phyloP scores from a whole-genome alignment of 768 basidiomycete species.

The Amanita exitialis region DNA sequence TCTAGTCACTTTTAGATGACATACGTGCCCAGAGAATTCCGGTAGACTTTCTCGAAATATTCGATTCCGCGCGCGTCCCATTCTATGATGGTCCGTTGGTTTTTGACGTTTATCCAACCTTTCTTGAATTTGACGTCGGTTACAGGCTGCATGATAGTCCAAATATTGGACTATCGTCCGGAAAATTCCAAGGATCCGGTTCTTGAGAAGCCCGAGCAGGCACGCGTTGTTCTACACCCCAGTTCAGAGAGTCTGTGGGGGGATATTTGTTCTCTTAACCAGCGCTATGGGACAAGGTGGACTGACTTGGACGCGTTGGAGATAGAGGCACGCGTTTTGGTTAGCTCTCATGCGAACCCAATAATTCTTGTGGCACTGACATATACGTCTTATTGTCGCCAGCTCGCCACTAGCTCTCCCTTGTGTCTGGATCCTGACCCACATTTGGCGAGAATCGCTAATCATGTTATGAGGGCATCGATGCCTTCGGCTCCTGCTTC shows the following conservation, averaged over 20 bases:
- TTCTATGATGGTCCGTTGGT: slow-evolving; percentile 69
- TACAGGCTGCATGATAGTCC: slow-evolving; percentile 78
- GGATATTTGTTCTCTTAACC: slow-evolving; percentile 64
- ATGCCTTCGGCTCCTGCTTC: slow-evolving; percentile 65
- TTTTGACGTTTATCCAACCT: not conserved
- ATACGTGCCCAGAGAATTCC: slow-evolving; percentile 78
- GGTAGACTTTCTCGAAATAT: slow-evolving; percentile 74
- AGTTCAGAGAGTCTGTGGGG: slow-evolving; percentile 72
- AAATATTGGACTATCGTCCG: slow-evolving; percentile 69
- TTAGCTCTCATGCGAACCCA: slow-evolving; percentile 22
- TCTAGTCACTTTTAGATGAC: slow-evolving; percentile 72
- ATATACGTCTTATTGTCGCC: slow-evolving; percentile 7
- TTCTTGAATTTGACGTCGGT: not conserved
- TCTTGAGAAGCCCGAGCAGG: slow-evolving; percentile 47
- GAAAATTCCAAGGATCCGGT: slow-evolving; percentile 45
- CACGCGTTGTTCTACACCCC: slow-evolving; percentile 69
- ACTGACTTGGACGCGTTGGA: slow-evolving; percentile 66
- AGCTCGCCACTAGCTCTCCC: slow-evolving; percentile 70
- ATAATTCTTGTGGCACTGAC: not conserved
- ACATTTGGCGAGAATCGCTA: slow-evolving; percentile 65
- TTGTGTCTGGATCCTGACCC: slow-evolving; percentile 77
- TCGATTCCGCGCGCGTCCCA: slow-evolving; percentile 61
- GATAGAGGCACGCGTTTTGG: slow-evolving; percentile 64
- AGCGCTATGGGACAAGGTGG: slow-evolving; percentile 47
- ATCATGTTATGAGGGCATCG: slow-evolving; percentile 63